Conservation (phyloP, 2,329 filamentous ascomycete species). For the Colletotrichum sp. region DNA sequence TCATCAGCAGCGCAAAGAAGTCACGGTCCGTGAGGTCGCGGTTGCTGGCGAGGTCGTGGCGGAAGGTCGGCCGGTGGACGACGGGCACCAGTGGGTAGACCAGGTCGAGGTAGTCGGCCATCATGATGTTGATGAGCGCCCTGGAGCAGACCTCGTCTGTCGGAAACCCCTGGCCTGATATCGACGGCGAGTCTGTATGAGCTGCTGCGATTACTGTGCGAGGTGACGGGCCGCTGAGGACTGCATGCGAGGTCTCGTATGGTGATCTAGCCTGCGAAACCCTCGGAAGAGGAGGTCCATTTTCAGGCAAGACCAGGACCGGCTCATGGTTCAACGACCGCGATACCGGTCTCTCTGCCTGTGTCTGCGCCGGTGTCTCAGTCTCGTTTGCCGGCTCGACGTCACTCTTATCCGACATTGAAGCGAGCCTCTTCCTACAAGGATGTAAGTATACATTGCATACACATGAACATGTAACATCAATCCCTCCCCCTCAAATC, state of each 20-base stretch:
- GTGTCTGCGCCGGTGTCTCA: not conserved
- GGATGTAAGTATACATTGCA: not conserved
- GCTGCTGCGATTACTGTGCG: not conserved
- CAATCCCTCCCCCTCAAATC: not conserved
- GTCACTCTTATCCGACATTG: slow-evolving; percentile 6
- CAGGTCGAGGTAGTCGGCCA: slow-evolving; percentile 29
- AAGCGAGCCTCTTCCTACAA: slow-evolving; percentile 9
- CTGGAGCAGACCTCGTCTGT: slow-evolving; percentile 32
- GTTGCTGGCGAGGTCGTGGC: slow-evolving; percentile 23
- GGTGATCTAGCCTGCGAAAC: not conserved
- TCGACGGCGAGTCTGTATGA: not conserved
- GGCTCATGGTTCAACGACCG: not conserved
- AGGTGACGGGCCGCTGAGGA: not conserved
- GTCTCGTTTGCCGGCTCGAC: not conserved
- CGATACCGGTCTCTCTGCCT: not conserved
- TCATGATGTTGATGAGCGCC: slow-evolving; percentile 24
- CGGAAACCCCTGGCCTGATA: slow-evolving; percentile 1
- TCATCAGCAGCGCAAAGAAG: slow-evolving; percentile 29
- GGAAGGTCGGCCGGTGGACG: slow-evolving; percentile 29
- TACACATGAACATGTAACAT: not conserved
- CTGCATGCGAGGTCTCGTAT: not conserved
- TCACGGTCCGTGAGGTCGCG: slow-evolving; percentile 28
- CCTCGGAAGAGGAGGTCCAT: not conserved
- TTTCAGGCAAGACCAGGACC: not conserved
- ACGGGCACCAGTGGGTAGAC: slow-evolving; percentile 30